A percentile compares a stretch with the other conserved stretches of the same genome.
phyloP scores from a whole-genome alignment of 495 filamentous ascomycete species.

The Amorphotheca resinae region DNA sequence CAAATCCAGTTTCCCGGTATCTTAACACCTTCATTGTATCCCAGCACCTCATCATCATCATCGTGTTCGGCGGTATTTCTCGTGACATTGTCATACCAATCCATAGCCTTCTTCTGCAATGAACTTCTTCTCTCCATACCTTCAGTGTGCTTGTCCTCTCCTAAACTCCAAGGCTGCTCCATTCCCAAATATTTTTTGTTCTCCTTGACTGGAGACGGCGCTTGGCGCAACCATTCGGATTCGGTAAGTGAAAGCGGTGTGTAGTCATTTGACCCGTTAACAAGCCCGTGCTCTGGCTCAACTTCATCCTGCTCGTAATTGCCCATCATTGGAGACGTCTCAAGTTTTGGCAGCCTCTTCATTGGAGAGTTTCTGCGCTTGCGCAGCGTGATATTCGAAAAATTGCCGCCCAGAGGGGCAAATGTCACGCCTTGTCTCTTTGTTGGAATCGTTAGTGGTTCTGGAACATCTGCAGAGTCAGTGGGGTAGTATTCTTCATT shows the following conservation, averaged over 20 bases:
- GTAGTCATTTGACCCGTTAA: slow-evolving; percentile 1
- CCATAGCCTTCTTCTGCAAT: neutral
- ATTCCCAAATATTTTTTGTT: neutral
- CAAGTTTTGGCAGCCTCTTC: neutral
- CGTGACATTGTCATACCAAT: neutral
- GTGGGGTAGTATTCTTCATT: neutral
- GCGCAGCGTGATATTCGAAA: neutral
- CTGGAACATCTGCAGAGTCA: neutral
- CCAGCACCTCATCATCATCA: neutral
- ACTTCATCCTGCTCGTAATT: neutral
- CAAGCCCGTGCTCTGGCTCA: slow-evolving; percentile 6
- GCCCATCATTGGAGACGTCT: too few species aligned
- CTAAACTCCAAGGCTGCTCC: neutral
- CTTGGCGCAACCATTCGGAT: slow-evolving; percentile 29
- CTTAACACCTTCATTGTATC: too few species aligned
- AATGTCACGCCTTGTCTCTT: neutral
- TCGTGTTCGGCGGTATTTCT: neutral
- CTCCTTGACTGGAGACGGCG: slow-evolving; percentile 22
- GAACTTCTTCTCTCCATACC: neutral
- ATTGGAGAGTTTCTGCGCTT: neutral
- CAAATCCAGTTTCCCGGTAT: too few species aligned
- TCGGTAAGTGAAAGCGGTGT: slow-evolving; percentile 22
- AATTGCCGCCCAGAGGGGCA: neutral
- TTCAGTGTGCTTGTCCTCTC: neutral
- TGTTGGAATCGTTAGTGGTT: neutral